Evolutionary conservation across 2,329 filamentous ascomycete species (phyloP).

Genomic region (Chrysosporium queenslandicum): DNA sequence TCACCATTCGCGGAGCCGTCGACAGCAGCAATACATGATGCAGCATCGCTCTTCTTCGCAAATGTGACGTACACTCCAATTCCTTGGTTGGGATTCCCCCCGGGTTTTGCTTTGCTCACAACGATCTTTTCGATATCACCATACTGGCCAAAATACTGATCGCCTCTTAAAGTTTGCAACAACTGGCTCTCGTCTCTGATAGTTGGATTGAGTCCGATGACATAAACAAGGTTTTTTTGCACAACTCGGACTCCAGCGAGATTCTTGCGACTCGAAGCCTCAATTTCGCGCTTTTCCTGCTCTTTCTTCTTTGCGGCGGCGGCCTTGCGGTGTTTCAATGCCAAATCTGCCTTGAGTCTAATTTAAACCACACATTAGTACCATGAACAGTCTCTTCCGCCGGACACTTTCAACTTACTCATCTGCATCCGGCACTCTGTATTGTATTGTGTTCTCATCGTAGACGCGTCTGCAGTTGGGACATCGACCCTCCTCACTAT

Average conservation of each 20-base stretch:
- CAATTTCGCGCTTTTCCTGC: slow-evolving; percentile 88
- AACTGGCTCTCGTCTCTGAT: slow-evolving; percentile 80
- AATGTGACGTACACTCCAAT: slow-evolving; percentile 99
- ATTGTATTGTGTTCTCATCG: slow-evolving; percentile 94
- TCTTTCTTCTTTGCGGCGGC: slow-evolving; percentile 86
- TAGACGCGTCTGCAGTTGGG: slow-evolving; percentile 95
- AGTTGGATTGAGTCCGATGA: slow-evolving; percentile 84
- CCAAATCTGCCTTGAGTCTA: slow-evolving; percentile 43
- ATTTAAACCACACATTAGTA: slow-evolving; percentile 5
- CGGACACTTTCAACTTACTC: slow-evolving; percentile 54
- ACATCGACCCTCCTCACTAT: slow-evolving; percentile 84
- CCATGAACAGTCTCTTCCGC: neutral
- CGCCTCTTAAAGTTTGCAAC: slow-evolving; percentile 76
- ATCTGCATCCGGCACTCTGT: slow-evolving; percentile 88
- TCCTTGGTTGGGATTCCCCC: slow-evolving; percentile 60
- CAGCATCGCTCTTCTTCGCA: slow-evolving; percentile 79
- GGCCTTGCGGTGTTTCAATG: slow-evolving; percentile 77
- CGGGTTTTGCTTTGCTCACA: slow-evolving; percentile 87
- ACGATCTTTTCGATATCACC: slow-evolving; percentile 98
- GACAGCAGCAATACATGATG: slow-evolving; percentile 79
- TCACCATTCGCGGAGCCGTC: slow-evolving; percentile 90
- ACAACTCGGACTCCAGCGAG: slow-evolving; percentile 90
- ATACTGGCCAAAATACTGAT: slow-evolving; percentile 95
- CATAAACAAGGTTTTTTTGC: slow-evolving; percentile 97
- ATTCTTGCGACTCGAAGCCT: slow-evolving; percentile 91